Evolutionary conservation across 2,329 filamentous ascomycete genomes (phyloP).

Genomic region (Aspergillus awamori): DNA sequence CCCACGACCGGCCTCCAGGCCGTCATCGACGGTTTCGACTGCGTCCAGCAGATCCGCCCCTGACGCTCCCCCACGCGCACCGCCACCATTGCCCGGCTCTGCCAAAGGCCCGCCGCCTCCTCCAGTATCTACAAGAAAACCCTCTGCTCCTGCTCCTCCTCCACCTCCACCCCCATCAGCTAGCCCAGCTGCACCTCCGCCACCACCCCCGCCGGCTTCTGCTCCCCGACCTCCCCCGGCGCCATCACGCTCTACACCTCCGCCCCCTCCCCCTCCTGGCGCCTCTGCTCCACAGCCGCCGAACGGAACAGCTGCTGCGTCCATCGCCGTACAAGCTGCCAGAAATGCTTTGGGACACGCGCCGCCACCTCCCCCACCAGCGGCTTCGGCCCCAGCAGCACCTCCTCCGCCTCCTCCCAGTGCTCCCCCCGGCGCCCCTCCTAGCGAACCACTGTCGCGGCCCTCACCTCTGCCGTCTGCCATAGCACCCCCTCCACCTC

Average conservation of each 20-base stretch:
- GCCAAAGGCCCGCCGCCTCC: constrained; percentile 59
- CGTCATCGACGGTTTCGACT: constrained; percentile 62
- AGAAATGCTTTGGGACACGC: constrained; percentile 58
- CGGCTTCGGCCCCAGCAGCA: constrained; percentile 42
- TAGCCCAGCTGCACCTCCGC: constrained; percentile 48
- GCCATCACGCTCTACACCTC: constrained; percentile 52
- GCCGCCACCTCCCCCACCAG: constrained; percentile 44
- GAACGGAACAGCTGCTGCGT: constrained; percentile 47
- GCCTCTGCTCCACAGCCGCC: constrained; percentile 34
- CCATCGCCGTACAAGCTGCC: constrained; percentile 62
- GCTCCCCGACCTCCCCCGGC: constrained; percentile 45
- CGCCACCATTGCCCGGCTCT: constrained; percentile 63
- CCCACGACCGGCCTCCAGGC: constrained; percentile 55
- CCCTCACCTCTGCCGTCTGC: constrained; percentile 47
- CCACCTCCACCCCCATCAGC: constrained; percentile 45
- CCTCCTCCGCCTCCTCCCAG: constrained; percentile 50
- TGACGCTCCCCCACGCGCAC: constrained; percentile 59
- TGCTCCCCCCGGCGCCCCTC: constrained; percentile 50
- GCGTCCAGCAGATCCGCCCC: constrained; percentile 55
- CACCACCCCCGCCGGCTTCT: constrained; percentile 47
- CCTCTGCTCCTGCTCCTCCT: constrained; percentile 54
- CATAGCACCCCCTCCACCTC: constrained; percentile 48
- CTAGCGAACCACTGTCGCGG: constrained; percentile 39
- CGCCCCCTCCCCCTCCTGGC: constrained; percentile 44
- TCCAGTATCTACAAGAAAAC: constrained; percentile 60